Conservation (phyloP, 2,329 filamentous ascomycete species). For the Talaromyces sp. region DNA sequence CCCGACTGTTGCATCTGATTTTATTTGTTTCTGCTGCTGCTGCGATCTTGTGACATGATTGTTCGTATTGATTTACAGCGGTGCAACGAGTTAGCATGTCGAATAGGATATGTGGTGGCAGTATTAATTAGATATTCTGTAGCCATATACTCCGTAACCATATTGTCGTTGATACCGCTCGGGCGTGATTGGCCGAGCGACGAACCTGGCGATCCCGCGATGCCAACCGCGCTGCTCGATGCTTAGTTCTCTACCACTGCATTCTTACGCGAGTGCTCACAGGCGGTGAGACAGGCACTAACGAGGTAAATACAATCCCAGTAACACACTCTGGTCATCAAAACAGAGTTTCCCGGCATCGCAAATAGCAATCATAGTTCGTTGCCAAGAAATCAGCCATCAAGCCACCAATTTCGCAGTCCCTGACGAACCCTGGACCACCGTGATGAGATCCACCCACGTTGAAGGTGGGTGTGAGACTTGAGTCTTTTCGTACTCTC, state of each 20-base stretch:
- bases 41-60: neutral
- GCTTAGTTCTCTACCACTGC: neutral
- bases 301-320: neutral
- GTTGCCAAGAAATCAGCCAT: neutral
- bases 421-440: neutral
- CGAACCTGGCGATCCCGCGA: neutral
- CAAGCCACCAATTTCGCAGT: neutral
- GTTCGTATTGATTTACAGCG: too few species aligned
- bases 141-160: too few species aligned
- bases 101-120: too few species aligned
- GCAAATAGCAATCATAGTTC: neutral
- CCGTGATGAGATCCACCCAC: too few species aligned
- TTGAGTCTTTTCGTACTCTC: too few species aligned
- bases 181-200: neutral
- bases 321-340: neutral
- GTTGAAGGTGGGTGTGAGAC: too few species aligned
- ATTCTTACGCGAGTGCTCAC: neutral
- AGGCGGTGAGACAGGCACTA: neutral
- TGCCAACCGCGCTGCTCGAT: too few species aligned
- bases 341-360: neutral
- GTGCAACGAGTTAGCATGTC: too few species aligned
- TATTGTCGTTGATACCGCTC: too few species aligned
- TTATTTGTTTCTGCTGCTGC: neutral
- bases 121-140: too few species aligned
- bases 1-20: neutral